Base-by-base conservation (phyloP, 2,329 filamentous ascomycete genomes). In the Colletotrichum sp. region DNA sequence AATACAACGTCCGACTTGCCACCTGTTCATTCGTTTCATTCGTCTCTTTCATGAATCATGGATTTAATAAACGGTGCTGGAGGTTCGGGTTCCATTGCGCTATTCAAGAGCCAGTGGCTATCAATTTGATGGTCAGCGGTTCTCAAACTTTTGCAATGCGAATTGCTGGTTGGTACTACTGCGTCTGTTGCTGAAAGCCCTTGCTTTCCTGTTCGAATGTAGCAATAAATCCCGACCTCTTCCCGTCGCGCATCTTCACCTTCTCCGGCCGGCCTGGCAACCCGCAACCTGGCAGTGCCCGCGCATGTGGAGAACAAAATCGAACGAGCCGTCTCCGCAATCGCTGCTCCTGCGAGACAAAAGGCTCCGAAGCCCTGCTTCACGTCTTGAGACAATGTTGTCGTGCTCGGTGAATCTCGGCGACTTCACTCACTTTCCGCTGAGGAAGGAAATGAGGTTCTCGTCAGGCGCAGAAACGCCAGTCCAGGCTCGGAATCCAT, bases 1-100 rank as follows among this genome's bases (percentile, higher is more conserved):
- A 60, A 60, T 49, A 15, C 62, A 44, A 52, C 52, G 57, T n/a
- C 24, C 30, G 28, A 28, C 32, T 73, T 65, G 74, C 70, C 74
- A 74, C 64, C 70, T 60, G 28, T 69, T 39, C 28, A 12, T 59
- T 69, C 59, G 70, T 76, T 73, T 74, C 70, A 74, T n/a, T 73
- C 62, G 30, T 30, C 55, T 30, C 44, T 36, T 32, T 26, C 74
- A 76, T 76, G 74, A 76, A 69, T 76, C 74, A 76, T 76, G 74
- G 21, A 30, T n/a, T 32, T 9, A 60, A 44, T 34, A 30, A 24
- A 34, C n/a, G 36, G 59, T 34, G 34, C 64, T 28, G 55, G 32
- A 26, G 28, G 15, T 49, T 30, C 16, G 55, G 18, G 13, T 21
- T 49, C 18, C 44, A 49, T n/a, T 49, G 44, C n/a, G 44, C 44